phyloP scores from a whole-genome alignment of 2,329 filamentous ascomycete species.

The Trichoderma guizhouense region DNA sequence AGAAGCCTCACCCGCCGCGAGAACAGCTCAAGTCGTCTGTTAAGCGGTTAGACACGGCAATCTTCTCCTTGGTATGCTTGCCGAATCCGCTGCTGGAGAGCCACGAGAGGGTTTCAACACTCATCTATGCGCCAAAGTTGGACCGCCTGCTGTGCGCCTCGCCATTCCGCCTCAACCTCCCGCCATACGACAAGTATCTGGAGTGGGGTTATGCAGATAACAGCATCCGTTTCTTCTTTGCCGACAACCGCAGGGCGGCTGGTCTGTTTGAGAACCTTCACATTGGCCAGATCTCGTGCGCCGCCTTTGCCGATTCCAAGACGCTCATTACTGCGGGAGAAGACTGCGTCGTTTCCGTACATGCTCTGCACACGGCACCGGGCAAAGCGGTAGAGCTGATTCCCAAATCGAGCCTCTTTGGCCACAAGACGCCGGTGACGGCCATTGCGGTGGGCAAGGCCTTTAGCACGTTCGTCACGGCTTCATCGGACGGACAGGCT shows the following conservation, averaged over 20 bases:
- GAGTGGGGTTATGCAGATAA: slow-evolving; percentile 96
- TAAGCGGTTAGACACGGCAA: slow-evolving; percentile 72
- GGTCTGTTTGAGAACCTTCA: slow-evolving; percentile 94
- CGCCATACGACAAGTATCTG: slow-evolving; percentile 88
- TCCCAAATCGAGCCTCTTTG: slow-evolving; percentile 78
- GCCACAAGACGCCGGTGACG: slow-evolving; percentile 80
- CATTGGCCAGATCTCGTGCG: slow-evolving; percentile 80
- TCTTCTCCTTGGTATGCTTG: slow-evolving; percentile 71
- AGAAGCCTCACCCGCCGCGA: slow-evolving; percentile 71
- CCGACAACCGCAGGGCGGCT: slow-evolving; percentile 76
- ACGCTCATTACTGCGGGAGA: slow-evolving; percentile 89
- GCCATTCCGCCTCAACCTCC: slow-evolving; percentile 81
- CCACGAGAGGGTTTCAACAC: slow-evolving; percentile 73
- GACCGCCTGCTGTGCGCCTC: slow-evolving; percentile 82
- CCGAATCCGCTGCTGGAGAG: slow-evolving; percentile 75
- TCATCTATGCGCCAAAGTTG: slow-evolving; percentile 74
- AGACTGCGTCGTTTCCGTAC: slow-evolving; percentile 87
- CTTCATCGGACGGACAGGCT: slow-evolving; percentile 75
- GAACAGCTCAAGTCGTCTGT: slow-evolving; percentile 64
- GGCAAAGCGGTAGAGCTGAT: slow-evolving; percentile 74
- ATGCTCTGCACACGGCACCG: slow-evolving; percentile 62
- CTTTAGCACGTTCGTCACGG: slow-evolving; percentile 83
- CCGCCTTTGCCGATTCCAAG: slow-evolving; percentile 82
- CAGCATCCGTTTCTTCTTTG: slow-evolving; percentile 85
- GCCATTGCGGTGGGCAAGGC: slow-evolving; percentile 81